Percentiles rank a stretch among this genome's conserved stretches.
Evolutionary conservation across 495 filamentous ascomycete genomes (phyloP).

Genomic region (Clohesyomyces aquaticus): DNA sequence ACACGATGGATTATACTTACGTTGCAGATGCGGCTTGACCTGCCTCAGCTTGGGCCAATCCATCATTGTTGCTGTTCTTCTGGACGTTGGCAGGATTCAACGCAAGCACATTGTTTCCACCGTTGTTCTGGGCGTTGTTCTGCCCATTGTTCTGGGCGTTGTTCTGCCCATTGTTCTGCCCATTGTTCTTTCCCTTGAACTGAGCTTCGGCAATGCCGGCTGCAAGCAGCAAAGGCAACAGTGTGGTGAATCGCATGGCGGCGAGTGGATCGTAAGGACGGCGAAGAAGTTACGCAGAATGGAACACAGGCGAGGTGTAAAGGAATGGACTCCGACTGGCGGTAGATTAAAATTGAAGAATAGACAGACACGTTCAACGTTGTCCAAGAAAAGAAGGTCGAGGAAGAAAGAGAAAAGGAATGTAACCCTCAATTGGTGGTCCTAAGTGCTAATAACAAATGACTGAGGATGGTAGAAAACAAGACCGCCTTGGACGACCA

Average conservation of each 20-base stretch:
- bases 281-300: not conserved
- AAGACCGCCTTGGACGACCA: constrained; percentile 27
- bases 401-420: constrained; percentile 41
- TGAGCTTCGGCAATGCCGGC: constrained; percentile 36
- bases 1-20: constrained; percentile 46
- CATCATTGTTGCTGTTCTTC: constrained; percentile 52
- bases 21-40: constrained; percentile 61
- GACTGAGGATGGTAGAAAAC: constrained; percentile 39
- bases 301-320: constrained; percentile 24
- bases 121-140: constrained; percentile 25
- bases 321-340: constrained; percentile 41
- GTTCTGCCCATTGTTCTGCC: constrained; percentile 4
- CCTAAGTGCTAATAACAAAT: constrained; percentile 24
- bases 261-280: not conserved
- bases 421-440: constrained; percentile 39
- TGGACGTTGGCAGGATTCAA: constrained; percentile 56
- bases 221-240: constrained; percentile 35
- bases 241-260: constrained; percentile 37
- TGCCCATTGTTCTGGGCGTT: constrained; percentile 22
- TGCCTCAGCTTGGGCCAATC: constrained; percentile 44
- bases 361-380: constrained; percentile 44
- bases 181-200: constrained; percentile 16
- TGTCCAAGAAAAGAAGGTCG: constrained; percentile 34
- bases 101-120: constrained; percentile 10
- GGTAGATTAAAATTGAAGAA: constrained; percentile 33